phyloP scores from a whole-genome alignment of 768 basidiomycete species.

The Kwoniella dendrophila region DNA sequence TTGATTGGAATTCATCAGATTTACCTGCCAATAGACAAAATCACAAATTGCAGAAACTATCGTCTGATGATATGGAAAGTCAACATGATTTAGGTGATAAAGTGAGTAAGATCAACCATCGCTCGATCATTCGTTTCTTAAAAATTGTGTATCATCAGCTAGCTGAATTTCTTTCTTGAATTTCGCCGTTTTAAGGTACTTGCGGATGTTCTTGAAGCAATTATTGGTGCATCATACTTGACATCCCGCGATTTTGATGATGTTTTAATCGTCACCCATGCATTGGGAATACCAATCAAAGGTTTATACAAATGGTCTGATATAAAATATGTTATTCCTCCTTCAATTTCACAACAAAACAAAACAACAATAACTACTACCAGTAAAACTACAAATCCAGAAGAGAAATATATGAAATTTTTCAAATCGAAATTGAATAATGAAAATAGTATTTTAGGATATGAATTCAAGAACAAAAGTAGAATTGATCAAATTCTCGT shows the following conservation, averaged over 20 bases:
- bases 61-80: conserved; percentile 2
- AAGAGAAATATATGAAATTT: conserved; percentile 25
- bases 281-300: conserved; percentile 18
- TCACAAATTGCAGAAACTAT: not conserved
- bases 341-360: not conserved
- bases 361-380: too few species aligned
- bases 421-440: conserved; percentile 21
- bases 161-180: not conserved
- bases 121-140: too few species aligned
- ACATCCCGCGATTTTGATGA: conserved; percentile 21
- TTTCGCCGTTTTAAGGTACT: conserved; percentile 23
- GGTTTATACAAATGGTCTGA: conserved; percentile 20
- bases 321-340: conserved; percentile 2
- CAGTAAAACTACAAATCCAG: not conserved
- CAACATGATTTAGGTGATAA: conserved; percentile 37
- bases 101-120: too few species aligned
- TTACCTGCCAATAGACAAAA: not conserved
- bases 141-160: not conserved
- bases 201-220: conserved; percentile 45
- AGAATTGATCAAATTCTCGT: conserved; percentile 28
- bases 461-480: conserved; percentile 30
- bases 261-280: conserved; percentile 6
- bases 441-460: conserved; percentile 25
- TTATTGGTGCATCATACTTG: conserved; percentile 41
- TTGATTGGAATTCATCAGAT: conserved; percentile 1